Percentiles rank a stretch among this genome's conserved stretches.
Conservation (phyloP, 2,329 filamentous ascomycete species). For the Verticillium dahliae region DNA sequence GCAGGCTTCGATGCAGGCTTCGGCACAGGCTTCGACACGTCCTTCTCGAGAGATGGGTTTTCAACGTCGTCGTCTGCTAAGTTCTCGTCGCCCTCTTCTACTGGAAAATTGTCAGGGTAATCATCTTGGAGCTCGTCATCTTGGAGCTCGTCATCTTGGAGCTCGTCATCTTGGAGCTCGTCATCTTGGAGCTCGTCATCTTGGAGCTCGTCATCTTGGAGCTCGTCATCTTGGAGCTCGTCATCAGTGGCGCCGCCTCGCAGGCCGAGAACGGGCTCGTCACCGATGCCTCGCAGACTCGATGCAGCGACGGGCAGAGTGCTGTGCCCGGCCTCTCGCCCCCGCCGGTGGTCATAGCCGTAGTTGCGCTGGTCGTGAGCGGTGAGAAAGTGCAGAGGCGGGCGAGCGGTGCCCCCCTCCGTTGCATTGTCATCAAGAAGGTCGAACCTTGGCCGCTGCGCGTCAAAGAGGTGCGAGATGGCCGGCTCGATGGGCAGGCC, state of each 20-base stretch:
- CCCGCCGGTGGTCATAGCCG: constrained; percentile 16
- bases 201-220: background rate
- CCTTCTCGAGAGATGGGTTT: too few species aligned
- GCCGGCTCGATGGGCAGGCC: constrained; percentile 37
- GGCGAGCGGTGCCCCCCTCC: constrained; percentile 13
- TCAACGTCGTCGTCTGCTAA: too few species aligned
- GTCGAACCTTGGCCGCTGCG: constrained; percentile 17
- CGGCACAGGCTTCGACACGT: too few species aligned
- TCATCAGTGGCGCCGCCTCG: constrained; percentile 5
- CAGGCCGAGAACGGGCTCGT: constrained; percentile 1
- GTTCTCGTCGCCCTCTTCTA: too few species aligned
- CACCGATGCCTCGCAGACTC: background rate
- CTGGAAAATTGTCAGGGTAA: too few species aligned
- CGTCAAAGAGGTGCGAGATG: constrained; percentile 8
- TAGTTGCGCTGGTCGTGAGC: constrained; percentile 21
- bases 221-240: background rate
- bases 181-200: background rate
- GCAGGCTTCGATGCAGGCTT: too few species aligned
- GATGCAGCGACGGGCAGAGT: constrained; percentile 7
- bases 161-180: background rate
- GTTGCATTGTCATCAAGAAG: constrained; percentile 12
- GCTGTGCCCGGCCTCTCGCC: constrained; percentile 10
- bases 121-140: background rate
- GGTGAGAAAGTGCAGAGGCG: constrained; percentile 25
- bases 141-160: background rate